A percentile compares a stretch with the other conserved stretches of the same genome.
phyloP scores from a whole-genome alignment of 108 stramenopile species.

The Pseudonitzschia multiseries region DNA sequence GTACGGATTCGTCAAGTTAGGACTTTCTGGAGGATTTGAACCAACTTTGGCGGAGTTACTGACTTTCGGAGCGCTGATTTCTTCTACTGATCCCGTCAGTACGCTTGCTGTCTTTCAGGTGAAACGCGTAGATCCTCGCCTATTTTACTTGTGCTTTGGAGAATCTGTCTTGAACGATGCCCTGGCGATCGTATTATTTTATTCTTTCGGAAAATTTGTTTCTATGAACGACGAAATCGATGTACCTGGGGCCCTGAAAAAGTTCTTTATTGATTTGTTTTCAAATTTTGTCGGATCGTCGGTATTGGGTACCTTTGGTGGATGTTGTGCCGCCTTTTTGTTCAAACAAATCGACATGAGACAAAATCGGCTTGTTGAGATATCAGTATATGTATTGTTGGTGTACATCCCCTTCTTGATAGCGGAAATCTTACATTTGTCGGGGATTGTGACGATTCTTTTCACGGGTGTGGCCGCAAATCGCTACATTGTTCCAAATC shows the following conservation, averaged over 20 bases:
- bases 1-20: constrained; percentile 31
- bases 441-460: constrained; percentile 87
- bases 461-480: constrained; percentile 76
- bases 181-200: constrained; percentile 75
- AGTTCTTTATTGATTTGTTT: constrained; percentile 58
- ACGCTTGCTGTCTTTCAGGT: constrained; percentile 81
- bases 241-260: constrained; percentile 33
- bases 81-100: constrained; percentile 86
- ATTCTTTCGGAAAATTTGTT: constrained; percentile 63
- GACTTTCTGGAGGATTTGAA: constrained; percentile 36
- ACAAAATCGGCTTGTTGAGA: constrained; percentile 52
- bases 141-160: constrained; percentile 90
- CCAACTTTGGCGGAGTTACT: constrained; percentile 62
- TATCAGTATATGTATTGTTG: constrained; percentile 55
- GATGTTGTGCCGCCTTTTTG: constrained; percentile 47
- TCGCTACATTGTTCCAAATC: constrained; percentile 64
- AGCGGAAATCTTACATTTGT: constrained; percentile 66
- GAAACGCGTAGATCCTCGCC: constrained; percentile 75
- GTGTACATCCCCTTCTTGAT: constrained; percentile 78
- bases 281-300: constrained; percentile 58
- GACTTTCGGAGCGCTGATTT: constrained; percentile 80
- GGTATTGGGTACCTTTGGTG: constrained; percentile 55
- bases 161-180: constrained; percentile 90
- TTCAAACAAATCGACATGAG: constrained; percentile 71
- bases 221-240: constrained; percentile 34